A percentile compares a stretch with the other conserved stretches of the same genome.
phyloP scores from a whole-genome alignment of 2,329 filamentous ascomycete genomes.

The Xylaria arbuscula region DNA sequence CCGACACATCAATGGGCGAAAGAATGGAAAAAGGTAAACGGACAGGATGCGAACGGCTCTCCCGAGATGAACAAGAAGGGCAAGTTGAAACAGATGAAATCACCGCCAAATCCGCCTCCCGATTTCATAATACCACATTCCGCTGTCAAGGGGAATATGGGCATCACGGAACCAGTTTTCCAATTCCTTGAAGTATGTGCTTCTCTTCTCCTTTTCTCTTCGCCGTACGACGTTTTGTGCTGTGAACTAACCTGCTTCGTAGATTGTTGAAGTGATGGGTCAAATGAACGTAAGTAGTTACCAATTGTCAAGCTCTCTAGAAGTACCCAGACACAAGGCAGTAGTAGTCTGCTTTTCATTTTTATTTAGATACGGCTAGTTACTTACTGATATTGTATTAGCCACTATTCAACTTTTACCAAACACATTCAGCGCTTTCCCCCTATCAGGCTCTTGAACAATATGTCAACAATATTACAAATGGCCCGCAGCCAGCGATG shows the following conservation, averaged over 20 bases:
- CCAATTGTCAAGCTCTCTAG: background rate
- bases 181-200: slow-evolving; percentile 72
- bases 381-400: slow-evolving; percentile 35
- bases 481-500: slow-evolving; percentile 50
- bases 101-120: slow-evolving; percentile 67
- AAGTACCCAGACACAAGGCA: background rate
- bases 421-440: slow-evolving; percentile 63
- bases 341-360: background rate
- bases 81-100: slow-evolving; percentile 69
- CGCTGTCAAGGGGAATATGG: slow-evolving; percentile 65
- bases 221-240: background rate
- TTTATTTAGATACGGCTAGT: background rate
- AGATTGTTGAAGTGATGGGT: slow-evolving; percentile 74
- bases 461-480: slow-evolving; percentile 64
- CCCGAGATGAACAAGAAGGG: slow-evolving; percentile 76
- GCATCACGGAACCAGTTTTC: slow-evolving; percentile 70
- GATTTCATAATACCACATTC: slow-evolving; percentile 71
- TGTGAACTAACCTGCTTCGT: slow-evolving; percentile 29
- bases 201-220: slow-evolving; percentile 42
- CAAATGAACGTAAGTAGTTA: slow-evolving; percentile 65
- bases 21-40: slow-evolving; percentile 71
- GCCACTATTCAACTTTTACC: slow-evolving; percentile 69
- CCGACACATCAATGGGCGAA: slow-evolving; percentile 73
- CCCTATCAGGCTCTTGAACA: slow-evolving; percentile 71
- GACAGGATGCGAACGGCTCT: slow-evolving; percentile 67